A percentile compares a stretch with the other conserved stretches of the same genome.
These are phyloP conservation scores for Podaxis rugospora DNA, from an alignment of 768 basidiomycete species.

Conservation along the genomic window DNA sequence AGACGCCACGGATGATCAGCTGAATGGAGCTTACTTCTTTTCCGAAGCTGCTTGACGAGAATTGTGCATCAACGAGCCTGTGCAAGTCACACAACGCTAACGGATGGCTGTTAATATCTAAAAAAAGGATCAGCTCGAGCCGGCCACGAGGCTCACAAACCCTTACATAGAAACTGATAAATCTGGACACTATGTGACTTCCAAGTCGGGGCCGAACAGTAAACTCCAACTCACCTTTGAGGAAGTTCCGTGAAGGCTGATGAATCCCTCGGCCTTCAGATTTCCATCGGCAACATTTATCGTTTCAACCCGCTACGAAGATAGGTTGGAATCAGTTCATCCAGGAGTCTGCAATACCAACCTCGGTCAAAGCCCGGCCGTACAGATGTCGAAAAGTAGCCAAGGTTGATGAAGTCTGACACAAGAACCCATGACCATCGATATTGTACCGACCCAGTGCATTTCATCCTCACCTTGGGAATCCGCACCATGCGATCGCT, in stretches of 20 bases:
- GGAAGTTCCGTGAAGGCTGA: slow-evolving; percentile 70
- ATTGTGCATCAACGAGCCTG: slow-evolving; percentile 58
- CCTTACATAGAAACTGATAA: slow-evolving; percentile 85
- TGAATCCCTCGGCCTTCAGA: slow-evolving; percentile 72
- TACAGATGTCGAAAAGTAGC: slow-evolving; percentile 69
- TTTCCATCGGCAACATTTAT: slow-evolving; percentile 46
- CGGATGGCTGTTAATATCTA: slow-evolving; percentile 80
- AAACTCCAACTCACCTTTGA: slow-evolving; percentile 51
- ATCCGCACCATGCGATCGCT: slow-evolving; percentile 53
- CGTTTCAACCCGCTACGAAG: slow-evolving; percentile 60
- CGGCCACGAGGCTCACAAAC: slow-evolving; percentile 8
- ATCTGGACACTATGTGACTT: slow-evolving; percentile 38
- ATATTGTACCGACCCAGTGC: not conserved
- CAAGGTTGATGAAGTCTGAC: slow-evolving; percentile 61
- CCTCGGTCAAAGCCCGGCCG: slow-evolving; percentile 70
- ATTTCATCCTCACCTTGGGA: slow-evolving; percentile 49
- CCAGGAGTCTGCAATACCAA: slow-evolving; percentile 23
- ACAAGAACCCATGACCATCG: not conserved
- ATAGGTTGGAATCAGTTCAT: not conserved
- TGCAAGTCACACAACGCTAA: slow-evolving; percentile 65
- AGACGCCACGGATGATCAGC: not conserved
- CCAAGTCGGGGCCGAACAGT: slow-evolving; percentile 8
- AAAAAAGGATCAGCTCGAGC: slow-evolving; percentile 1
- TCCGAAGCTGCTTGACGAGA: slow-evolving; percentile 66
- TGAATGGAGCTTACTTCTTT: slow-evolving; percentile 50